Base-by-base conservation (phyloP, 306 rosid genomes). In the Cyamopsis tetragonoloba region DNA sequence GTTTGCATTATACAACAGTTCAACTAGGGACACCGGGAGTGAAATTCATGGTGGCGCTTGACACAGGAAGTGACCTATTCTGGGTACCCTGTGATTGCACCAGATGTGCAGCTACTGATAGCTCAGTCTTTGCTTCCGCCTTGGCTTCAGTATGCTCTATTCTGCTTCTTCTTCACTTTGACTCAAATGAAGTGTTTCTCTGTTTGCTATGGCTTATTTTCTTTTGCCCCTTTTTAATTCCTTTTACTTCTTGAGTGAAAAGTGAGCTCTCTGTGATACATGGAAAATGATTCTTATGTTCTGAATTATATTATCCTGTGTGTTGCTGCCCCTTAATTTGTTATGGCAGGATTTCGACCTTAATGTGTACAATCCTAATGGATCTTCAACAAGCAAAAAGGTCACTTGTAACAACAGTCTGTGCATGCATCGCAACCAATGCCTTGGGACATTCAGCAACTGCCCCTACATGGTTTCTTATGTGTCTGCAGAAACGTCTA, bases 31-130 rank as follows among this genome's bases (percentile, higher is more conserved):
- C 98, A 20, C 98, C 98, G 6, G 96, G 96, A 77, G 82, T 80
- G 84, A 89, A 83, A 87, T 92, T 89, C 68, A 82, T 89, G 95
- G 98, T 89, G 80, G 98, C 96, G 12, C 86, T 92, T 69, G 98
- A 92, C 62, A 87, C 98, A 0, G 98, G 98, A 62, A 92, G 96
- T 80, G 96, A 89, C 74, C 77, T 92, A 17, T 84, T 92, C 60
- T 92, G 98, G 98, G 95, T 92, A 20, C 98, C 98, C 27, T 92
- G 98, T 82, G 96, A 90, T 44, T 90, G 96, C 53, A 85, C 68
- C 68, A 83, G 77, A 79, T 90, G 95, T 68, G 89, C 96, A 11
- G 80, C 95, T 30, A 71, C 81, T 3, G 87, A 68, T 60, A 84
- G 85, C 74, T 24, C 91, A 2, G 77, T 81, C 19, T 85, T 75